These are phyloP conservation scores for Metschnikowia cerradonensis DNA, from an alignment of 805 yeast genomes.

Conservation along the genomic window DNA sequence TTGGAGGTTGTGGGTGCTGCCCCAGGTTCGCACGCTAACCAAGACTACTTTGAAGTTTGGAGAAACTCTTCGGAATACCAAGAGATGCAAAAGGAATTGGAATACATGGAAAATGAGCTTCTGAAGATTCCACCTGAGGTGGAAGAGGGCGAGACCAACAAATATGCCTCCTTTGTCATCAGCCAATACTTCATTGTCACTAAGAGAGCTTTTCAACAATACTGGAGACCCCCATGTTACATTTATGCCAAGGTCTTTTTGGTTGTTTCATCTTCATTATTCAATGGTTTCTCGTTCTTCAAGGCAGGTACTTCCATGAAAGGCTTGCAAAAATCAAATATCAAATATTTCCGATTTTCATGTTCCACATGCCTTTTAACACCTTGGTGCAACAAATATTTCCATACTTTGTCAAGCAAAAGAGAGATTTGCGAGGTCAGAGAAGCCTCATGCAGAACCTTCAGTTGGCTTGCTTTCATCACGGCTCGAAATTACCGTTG, in stretches of 20 bases:
- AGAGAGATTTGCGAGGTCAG: conserved; percentile 46
- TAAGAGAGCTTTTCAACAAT: conserved; percentile 33
- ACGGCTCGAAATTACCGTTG: conserved; percentile 39
- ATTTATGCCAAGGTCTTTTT: conserved; percentile 59
- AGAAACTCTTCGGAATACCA: conserved; percentile 57
- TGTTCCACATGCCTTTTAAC: conserved; percentile 37
- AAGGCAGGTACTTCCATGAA: conserved; percentile 57
- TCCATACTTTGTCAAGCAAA: conserved; percentile 40
- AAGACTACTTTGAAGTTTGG: conserved; percentile 79
- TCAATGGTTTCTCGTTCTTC: conserved; percentile 71
- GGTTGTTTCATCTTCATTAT: conserved; percentile 50
- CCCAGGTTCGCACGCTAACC: conserved; percentile 70
- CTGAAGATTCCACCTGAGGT: conserved; percentile 16
- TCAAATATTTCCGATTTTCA: conserved; percentile 52
- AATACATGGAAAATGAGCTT: conserved; percentile 58
- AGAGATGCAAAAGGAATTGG: conserved; percentile 57
- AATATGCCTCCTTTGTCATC: conserved; percentile 16
- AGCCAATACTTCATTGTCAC: conserved; percentile 16
- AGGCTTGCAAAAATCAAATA: conserved; percentile 67
- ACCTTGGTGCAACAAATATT: conserved; percentile 40
- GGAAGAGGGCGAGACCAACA: conserved; percentile 21
- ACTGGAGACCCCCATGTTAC: conserved; percentile 61
- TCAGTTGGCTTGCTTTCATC: conserved; percentile 41
- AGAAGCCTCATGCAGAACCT: conserved; percentile 42
- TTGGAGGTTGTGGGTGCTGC: conserved; percentile 80